Evolutionary conservation across 805 yeast genomes (phyloP).

Genomic region (Cyberlindnera galapagoensis): DNA sequence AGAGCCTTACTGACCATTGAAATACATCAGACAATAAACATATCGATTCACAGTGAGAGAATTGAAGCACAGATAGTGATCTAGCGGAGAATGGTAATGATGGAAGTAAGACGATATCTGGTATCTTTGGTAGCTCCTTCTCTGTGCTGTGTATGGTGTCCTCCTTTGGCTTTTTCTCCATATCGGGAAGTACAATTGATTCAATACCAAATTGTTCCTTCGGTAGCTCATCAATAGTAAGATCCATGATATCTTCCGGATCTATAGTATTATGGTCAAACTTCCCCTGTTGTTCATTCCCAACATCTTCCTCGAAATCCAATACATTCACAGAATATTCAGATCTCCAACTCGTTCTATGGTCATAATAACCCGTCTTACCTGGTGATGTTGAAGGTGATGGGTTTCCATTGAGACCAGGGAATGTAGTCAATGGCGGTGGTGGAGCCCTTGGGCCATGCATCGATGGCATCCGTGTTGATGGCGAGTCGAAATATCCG

Average conservation of each 20-base stretch:
- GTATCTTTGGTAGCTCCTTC: conserved; percentile 34
- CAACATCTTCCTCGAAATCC: conserved; percentile 7
- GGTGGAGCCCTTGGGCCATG: too few species aligned
- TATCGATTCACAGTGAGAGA: conserved; percentile 39
- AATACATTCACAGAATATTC: conserved; percentile 18
- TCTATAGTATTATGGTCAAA: conserved; percentile 6
- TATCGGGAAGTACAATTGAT: conserved; percentile 10
- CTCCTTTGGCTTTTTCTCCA: neutral
- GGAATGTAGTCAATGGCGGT: too few species aligned
- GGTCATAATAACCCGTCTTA: conserved; percentile 20
- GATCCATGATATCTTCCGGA: neutral
- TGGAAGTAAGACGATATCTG: conserved; percentile 38
- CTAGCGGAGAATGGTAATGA: conserved; percentile 51
- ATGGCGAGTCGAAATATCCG: neutral
- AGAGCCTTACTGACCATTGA: conserved; percentile 44
- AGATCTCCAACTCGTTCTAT: conserved; percentile 24
- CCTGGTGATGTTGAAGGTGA: conserved; percentile 23
- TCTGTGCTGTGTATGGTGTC: neutral
- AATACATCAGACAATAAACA: conserved; percentile 44
- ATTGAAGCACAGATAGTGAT: conserved; percentile 40
- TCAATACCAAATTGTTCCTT: conserved; percentile 2
- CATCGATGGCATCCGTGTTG: too few species aligned
- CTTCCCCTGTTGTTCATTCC: too few species aligned
- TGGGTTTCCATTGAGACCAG: neutral
- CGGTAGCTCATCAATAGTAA: neutral